Evolutionary conservation across 2,329 filamentous ascomycete species (phyloP), one percentile per base, ranked within the genome.

Genomic region (Apiospora phragmitis): DNA sequence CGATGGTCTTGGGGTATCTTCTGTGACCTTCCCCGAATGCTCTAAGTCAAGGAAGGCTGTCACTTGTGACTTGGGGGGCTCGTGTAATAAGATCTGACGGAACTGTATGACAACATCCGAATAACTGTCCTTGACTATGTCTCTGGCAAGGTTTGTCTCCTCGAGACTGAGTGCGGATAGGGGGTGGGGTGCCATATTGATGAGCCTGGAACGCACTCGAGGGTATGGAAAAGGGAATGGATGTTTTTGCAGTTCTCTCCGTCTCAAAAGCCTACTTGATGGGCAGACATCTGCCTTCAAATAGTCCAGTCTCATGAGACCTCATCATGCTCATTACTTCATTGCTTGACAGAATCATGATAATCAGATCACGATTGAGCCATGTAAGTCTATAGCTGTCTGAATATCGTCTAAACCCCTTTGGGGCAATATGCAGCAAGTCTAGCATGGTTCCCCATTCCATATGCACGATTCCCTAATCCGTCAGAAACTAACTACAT

Each of bases 21-120:
- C 29, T 24, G 55, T 62, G 55, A 62, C 55, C 55, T 62, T 62
- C 32, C 55, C 29, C 32, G 55, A 32, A n/a, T 62, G 55, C 32
- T 62, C 55, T 8, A 62, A 32, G 9, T 62, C 55, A 4, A 62
- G 55, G 18, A 62, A 62, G 21, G 55, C 55, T 21, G 55, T 38
- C 9, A 62, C 55, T 62, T 62, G 55, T 12, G 55, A 35, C 29
- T 62, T 62, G 18, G 55, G 55, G 55, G 55, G 55, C 6, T 62
- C 55, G 55, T 62, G 55, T n/a, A 62, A 38, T 38, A 62, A 62
- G 29, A 62, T 62, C 55, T 62, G 55, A n/a, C 55, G 55, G 32
- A 62, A 62, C 32, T 62, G 55, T 3, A 62, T 38, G 55, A 62
- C 55, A 3, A 62, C 55, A 8, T 62, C 32, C 2, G 55, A 38